Percentiles rank a stretch among this genome's conserved stretches.
These are phyloP conservation scores for Leccinellum albellum DNA, from an alignment of 768 basidiomycete species.

Conservation along the genomic window DNA sequence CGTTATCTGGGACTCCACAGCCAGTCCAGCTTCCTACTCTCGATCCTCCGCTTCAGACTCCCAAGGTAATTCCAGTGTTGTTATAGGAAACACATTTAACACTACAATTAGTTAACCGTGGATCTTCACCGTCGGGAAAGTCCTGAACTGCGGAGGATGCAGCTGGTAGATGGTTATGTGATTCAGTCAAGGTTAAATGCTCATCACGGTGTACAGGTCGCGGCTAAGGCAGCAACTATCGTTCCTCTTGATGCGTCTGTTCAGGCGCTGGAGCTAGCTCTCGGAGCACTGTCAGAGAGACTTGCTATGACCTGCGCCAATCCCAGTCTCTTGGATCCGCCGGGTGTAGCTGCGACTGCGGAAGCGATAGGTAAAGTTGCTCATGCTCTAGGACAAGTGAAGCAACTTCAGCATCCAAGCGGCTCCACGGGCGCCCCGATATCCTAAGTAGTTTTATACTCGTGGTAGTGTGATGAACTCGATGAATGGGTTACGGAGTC, in stretches of 20 bases:
- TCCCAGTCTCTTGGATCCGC: constrained; percentile 39
- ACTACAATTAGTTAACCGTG: constrained; percentile 16
- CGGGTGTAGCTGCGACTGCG: constrained; percentile 54
- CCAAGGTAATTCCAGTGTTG: constrained; percentile 21
- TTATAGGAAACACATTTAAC: constrained; percentile 4
- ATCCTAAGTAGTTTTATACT: constrained; percentile 7
- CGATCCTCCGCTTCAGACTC: constrained; percentile 27
- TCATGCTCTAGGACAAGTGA: constrained; percentile 57
- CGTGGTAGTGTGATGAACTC: constrained; percentile 12
- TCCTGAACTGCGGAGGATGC: constrained; percentile 17
- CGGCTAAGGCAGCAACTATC: constrained; percentile 10
- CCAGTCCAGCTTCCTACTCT: constrained; percentile 32
- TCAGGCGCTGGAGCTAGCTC: constrained; percentile 48
- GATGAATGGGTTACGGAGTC: constrained; percentile 1
- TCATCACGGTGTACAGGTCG: constrained; percentile 15
- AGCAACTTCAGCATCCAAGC: constrained; percentile 47
- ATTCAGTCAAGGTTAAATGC: neutral
- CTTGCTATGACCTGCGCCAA: constrained; percentile 43
- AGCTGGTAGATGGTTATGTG: constrained; percentile 9
- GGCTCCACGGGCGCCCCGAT: constrained; percentile 7
- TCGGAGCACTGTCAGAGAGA: constrained; percentile 50
- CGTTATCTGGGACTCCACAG: constrained; percentile 9
- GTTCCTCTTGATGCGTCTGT: constrained; percentile 31
- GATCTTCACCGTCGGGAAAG: constrained; percentile 13
- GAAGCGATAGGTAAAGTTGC: constrained; percentile 67